These are phyloP conservation scores for Chlorophyllum brunneum DNA, from an alignment of 768 basidiomycete genomes.

Conservation along the genomic window DNA sequence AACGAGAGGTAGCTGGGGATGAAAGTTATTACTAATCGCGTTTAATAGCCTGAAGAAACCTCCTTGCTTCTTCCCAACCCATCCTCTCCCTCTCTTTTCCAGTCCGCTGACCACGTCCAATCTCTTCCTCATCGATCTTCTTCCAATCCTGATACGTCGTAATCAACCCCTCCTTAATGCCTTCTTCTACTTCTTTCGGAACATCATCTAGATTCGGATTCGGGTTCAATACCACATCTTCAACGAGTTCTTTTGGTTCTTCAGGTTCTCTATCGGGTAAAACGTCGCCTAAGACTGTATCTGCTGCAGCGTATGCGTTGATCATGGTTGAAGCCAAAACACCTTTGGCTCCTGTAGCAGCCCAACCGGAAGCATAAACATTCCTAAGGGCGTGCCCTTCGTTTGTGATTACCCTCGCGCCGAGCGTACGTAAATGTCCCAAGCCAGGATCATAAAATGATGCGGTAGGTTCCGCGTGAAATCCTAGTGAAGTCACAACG, in stretches of 20 bases:
- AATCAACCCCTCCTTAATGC: conserved; percentile 37
- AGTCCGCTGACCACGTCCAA: conserved; percentile 44
- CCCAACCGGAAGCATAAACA: conserved; percentile 95
- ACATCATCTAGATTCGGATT: conserved; percentile 39
- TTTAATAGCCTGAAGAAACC: conserved; percentile 16
- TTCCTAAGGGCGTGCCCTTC: conserved; percentile 39
- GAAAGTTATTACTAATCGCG: too few species aligned
- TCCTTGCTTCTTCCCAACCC: conserved; percentile 56
- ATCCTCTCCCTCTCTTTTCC: conserved; percentile 80
- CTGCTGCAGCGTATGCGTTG: conserved; percentile 79
- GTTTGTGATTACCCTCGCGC: conserved; percentile 45
- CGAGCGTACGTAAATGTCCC: conserved; percentile 50
- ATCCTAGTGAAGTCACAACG: conserved; percentile 86
- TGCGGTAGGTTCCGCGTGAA: conserved; percentile 60
- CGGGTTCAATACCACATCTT: conserved; percentile 25
- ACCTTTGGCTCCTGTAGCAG: conserved; percentile 84
- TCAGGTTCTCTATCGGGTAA: conserved; percentile 10
- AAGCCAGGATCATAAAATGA: conserved; percentile 57
- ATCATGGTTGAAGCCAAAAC: conserved; percentile 94
- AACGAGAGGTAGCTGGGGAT: too few species aligned
- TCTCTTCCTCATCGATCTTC: conserved; percentile 68
- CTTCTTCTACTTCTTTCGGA: conserved; percentile 45
- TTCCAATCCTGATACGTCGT: conserved; percentile 75
- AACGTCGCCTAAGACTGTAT: conserved; percentile 63
- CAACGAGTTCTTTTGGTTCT: conserved; percentile 8